phyloP scores from a whole-genome alignment of 1,139 yeast genomes.

The Suzukiozyma palmioleophila region DNA sequence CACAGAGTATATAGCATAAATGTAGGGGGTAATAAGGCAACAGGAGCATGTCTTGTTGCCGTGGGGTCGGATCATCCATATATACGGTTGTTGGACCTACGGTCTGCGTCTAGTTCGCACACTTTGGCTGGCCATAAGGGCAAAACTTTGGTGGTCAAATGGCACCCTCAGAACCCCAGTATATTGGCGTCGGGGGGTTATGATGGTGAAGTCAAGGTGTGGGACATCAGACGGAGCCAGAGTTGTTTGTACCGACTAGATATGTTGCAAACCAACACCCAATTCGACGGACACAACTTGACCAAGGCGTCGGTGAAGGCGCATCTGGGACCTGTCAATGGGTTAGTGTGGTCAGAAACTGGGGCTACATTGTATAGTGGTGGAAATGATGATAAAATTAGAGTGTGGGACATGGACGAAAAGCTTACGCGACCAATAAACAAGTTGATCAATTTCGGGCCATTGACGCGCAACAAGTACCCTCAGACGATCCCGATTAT shows the following conservation, averaged over 20 bases:
- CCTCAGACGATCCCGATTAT: conserved; percentile 45
- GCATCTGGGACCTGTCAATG: conserved; percentile 73
- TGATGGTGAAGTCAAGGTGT: conserved; percentile 62
- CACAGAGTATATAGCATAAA: conserved; percentile 54
- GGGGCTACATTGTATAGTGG: conserved; percentile 60
- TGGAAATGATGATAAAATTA: conserved; percentile 73
- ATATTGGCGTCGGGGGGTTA: conserved; percentile 72
- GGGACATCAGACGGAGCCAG: conserved; percentile 74
- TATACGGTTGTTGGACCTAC: conserved; percentile 65
- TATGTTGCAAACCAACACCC: conserved; percentile 34
- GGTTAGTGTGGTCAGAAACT: conserved; percentile 61
- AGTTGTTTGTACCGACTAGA: conserved; percentile 64
- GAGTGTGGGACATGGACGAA: conserved; percentile 66
- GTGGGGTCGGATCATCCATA: conserved; percentile 69
- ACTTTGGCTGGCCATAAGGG: conserved; percentile 64
- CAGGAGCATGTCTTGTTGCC: conserved; percentile 56
- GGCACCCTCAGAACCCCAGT: conserved; percentile 69
- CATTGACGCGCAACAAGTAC: conserved; percentile 63
- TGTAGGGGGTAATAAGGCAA: conserved; percentile 26
- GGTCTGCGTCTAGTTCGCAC: conserved; percentile 68
- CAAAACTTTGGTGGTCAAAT: conserved; percentile 59
- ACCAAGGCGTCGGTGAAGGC: conserved; percentile 48
- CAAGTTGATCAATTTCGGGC: conserved; percentile 72
- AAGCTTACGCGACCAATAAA: conserved; percentile 48
- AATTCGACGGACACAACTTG: conserved; percentile 19